phyloP scores from a whole-genome alignment of 192 early-diverging fungal species.

The Radiomyces spectabilis region DNA sequence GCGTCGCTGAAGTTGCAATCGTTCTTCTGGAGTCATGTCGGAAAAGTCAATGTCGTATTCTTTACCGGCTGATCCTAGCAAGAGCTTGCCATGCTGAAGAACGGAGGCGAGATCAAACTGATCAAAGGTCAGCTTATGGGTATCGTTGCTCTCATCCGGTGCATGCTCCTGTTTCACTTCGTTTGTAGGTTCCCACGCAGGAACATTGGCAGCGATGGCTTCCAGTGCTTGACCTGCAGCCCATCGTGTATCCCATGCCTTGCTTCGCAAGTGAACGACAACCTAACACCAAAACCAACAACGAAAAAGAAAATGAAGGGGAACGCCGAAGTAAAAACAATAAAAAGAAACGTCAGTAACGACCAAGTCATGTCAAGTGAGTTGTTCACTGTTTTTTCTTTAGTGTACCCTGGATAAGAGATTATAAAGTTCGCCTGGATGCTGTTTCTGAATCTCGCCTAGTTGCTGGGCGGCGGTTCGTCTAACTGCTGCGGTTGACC shows the following conservation, averaged over 20 bases:
- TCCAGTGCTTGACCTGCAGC: slow-evolving; percentile 91
- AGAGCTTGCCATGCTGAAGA: slow-evolving; percentile 63
- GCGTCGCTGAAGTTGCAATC: slow-evolving; percentile 74
- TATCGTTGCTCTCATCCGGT: slow-evolving; percentile 20
- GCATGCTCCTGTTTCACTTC: background rate
- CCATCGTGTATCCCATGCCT: slow-evolving; percentile 91
- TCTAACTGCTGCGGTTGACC: slow-evolving; percentile 81
- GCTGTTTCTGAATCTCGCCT: slow-evolving; percentile 89
- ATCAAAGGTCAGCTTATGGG: slow-evolving; percentile 61
- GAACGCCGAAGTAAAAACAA: background rate
- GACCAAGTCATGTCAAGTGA: background rate
- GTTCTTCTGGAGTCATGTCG: slow-evolving; percentile 74
- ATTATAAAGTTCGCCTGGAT: slow-evolving; percentile 86
- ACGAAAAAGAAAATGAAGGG: too few relatives aligned
- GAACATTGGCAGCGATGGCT: slow-evolving; percentile 84
- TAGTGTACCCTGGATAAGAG: slow-evolving; percentile 64
- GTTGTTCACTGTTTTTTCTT: background rate
- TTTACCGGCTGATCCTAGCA: slow-evolving; percentile 82
- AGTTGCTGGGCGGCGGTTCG: slow-evolving; percentile 91
- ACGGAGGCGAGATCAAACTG: slow-evolving; percentile 81
- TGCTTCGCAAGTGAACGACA: slow-evolving; percentile 76
- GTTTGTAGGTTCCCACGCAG: slow-evolving; percentile 68
- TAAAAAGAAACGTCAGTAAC: background rate
- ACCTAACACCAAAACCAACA: slow-evolving; percentile 43
- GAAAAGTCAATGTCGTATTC: slow-evolving; percentile 86